Evolutionary conservation across 106 monocot genomes (phyloP).

Genomic region (Dendrobium chrysotoxum): DNA sequence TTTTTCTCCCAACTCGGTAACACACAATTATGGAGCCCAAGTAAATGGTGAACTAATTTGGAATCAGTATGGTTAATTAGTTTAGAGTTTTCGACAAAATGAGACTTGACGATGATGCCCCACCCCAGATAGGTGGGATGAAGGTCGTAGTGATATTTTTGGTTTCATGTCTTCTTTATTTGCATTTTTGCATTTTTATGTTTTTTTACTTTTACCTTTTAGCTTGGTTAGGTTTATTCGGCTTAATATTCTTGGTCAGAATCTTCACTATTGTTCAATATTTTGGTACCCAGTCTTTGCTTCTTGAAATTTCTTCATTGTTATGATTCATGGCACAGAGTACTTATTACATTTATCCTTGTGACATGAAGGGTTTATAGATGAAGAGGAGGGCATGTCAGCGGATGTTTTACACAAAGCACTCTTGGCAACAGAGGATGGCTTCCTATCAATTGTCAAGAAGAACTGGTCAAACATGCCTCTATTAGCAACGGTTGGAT

Average conservation of each 20-base stretch:
- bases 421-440: constrained; percentile 40
- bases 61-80: not conserved
- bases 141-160: not conserved
- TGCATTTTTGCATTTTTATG: not conserved
- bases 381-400: constrained; percentile 36
- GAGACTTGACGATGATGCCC: not conserved
- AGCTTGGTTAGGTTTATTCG: too few species aligned
- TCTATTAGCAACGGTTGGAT: constrained; percentile 47
- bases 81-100: not conserved
- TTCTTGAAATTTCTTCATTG: not conserved
- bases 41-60: not conserved
- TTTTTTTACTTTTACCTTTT: not conserved
- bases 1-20: too few species aligned
- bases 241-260: not conserved
- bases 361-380: not conserved
- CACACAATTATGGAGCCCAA: too few species aligned
- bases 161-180: not conserved
- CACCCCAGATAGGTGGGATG: not conserved
- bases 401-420: constrained; percentile 39
- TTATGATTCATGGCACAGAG: not conserved
- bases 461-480: constrained; percentile 39
- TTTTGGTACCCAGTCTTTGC: not conserved
- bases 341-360: not conserved
- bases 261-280: not conserved
- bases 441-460: constrained; percentile 43